These are phyloP conservation scores for Candolleomyces efflorescens DNA, from an alignment of 768 basidiomycete species.

Conservation along the genomic window DNA sequence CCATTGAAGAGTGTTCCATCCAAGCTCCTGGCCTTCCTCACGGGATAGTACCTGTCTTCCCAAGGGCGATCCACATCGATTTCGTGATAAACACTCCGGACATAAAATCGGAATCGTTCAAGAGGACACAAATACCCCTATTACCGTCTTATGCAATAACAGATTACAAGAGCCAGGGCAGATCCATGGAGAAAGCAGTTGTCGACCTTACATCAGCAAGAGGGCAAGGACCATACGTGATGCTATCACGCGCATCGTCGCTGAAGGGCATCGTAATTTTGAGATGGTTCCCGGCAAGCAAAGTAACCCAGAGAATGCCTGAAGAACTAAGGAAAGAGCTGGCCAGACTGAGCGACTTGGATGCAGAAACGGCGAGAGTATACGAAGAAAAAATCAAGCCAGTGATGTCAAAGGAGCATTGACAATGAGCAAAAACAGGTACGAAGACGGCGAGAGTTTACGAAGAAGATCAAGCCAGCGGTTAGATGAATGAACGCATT, in stretches of 20 bases:
- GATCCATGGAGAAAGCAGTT: neutral
- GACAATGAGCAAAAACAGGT: too few species aligned
- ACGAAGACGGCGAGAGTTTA: too few species aligned
- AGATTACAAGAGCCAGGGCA: constrained; percentile 3
- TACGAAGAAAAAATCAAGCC: too few species aligned
- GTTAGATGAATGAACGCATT: too few species aligned
- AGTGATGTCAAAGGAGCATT: too few species aligned
- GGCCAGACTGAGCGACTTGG: neutral
- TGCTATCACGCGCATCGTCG: constrained; percentile 21
- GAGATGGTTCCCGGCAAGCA: constrained; percentile 17
- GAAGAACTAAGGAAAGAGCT: constrained; percentile 11
- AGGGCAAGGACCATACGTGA: constrained; percentile 22
- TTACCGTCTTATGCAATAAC: neutral
- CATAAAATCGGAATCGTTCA: neutral
- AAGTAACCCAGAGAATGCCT: constrained; percentile 11
- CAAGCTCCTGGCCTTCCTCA: neutral
- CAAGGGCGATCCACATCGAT: neutral
- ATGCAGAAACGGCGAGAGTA: neutral
- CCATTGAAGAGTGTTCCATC: neutral
- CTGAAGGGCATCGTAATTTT: constrained; percentile 18
- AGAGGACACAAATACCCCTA: neutral
- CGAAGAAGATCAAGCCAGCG: too few species aligned
- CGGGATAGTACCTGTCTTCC: neutral
- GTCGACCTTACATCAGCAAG: constrained; percentile 3
- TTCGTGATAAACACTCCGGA: neutral